Conservation (phyloP, 768 basidiomycete genomes). For the Rickenella mellea region DNA sequence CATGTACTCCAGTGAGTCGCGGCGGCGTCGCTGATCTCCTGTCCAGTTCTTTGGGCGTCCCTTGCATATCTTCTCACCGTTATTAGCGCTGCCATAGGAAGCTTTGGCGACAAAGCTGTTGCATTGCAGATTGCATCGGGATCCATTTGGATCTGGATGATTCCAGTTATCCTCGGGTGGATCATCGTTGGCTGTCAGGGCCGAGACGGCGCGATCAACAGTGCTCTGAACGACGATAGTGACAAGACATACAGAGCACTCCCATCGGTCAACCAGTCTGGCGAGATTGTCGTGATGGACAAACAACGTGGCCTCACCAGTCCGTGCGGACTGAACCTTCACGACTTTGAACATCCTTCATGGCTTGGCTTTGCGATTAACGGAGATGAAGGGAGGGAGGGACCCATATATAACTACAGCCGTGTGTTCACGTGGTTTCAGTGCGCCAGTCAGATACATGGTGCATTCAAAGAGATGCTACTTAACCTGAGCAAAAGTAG, state of each 20-base stretch:
- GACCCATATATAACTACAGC: slow-evolving; percentile 11
- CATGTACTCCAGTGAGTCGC: not conserved
- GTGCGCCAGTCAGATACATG: slow-evolving; percentile 2
- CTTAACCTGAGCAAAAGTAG: slow-evolving; percentile 1
- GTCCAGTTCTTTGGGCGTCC: slow-evolving; percentile 8
- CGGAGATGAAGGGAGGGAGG: slow-evolving; percentile 9
- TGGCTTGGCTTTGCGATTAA: slow-evolving; percentile 7
- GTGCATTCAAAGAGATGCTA: slow-evolving; percentile 1
- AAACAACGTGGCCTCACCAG: too few relatives aligned
- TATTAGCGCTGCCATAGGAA: slow-evolving; percentile 7
- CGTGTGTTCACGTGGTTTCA: slow-evolving; percentile 10
- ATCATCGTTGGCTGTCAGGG: slow-evolving; percentile 8
- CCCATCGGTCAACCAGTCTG: too few relatives aligned
- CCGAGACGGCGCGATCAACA: slow-evolving; percentile 7
- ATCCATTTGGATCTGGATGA: slow-evolving; percentile 12
- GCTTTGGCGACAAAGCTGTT: slow-evolving; percentile 5
- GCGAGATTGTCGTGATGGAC: too few relatives aligned
- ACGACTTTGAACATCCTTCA: too few relatives aligned
- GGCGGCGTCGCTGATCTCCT: not conserved
- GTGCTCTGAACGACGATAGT: slow-evolving; percentile 7
- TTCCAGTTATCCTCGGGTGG: slow-evolving; percentile 11
- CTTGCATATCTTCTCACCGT: slow-evolving; percentile 8
- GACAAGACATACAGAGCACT: not conserved
- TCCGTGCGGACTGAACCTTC: too few relatives aligned
- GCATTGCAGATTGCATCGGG: slow-evolving; percentile 11